phyloP scores from a whole-genome alignment of 768 basidiomycete genomes.

The Hemileccinum impolitum region DNA sequence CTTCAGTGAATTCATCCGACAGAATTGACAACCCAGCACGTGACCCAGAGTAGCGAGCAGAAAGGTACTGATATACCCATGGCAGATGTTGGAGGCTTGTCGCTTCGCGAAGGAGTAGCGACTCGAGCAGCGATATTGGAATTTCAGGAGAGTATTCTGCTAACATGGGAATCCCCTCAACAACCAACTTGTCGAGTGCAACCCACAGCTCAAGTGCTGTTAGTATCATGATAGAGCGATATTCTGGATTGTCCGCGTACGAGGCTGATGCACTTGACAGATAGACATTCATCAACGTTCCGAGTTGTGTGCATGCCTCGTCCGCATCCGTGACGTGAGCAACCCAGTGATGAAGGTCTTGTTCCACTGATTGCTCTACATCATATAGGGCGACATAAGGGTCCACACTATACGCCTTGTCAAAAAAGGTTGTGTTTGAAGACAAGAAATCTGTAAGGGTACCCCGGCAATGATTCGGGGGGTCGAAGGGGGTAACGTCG shows the following conservation, averaged over 20 bases:
- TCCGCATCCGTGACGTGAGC: neutral
- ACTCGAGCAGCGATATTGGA: slow-evolving; percentile 13
- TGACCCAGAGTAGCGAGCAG: slow-evolving; percentile 19
- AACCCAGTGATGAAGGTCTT: slow-evolving; percentile 34
- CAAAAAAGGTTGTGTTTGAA: slow-evolving; percentile 4
- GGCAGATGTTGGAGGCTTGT: slow-evolving; percentile 25
- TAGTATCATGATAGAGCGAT: slow-evolving; percentile 38
- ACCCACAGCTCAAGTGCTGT: slow-evolving; percentile 33
- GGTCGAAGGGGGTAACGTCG: neutral
- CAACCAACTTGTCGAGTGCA: slow-evolving; percentile 23
- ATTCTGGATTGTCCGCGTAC: neutral
- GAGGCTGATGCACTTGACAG: neutral
- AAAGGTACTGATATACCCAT: slow-evolving; percentile 29
- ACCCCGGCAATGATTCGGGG: neutral
- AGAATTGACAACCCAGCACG: slow-evolving; percentile 32
- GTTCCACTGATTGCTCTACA: slow-evolving; percentile 33
- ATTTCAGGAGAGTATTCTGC: slow-evolving; percentile 28
- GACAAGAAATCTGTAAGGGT: slow-evolving; percentile 15
- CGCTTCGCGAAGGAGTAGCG: slow-evolving; percentile 28
- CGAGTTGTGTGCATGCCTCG: slow-evolving; percentile 13
- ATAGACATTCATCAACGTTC: slow-evolving; percentile 24
- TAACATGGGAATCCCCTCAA: neutral
- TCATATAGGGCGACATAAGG: slow-evolving; percentile 29
- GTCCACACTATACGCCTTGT: neutral
- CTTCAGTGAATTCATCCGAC: slow-evolving; percentile 7